Percentiles rank a stretch among this genome's conserved stretches.
Evolutionary conservation across 1,284 basidiomycete species (phyloP).

Genomic region (Austroboletus novae-zelandiae): DNA sequence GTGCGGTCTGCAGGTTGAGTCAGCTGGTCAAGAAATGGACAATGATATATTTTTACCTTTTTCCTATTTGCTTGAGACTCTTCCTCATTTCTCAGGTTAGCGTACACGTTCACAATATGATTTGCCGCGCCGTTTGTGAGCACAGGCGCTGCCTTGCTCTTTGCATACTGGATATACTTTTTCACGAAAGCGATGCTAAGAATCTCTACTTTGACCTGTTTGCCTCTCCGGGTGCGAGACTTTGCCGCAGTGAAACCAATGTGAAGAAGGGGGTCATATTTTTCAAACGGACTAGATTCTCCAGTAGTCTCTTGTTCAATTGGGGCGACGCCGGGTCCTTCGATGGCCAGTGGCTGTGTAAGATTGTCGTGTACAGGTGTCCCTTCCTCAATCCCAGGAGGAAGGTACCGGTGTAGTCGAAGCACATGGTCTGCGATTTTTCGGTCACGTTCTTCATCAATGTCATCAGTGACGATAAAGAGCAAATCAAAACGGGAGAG

Average conservation of each 20-base stretch:
- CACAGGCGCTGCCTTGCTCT: constrained; percentile 81
- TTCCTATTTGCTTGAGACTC: constrained; percentile 83
- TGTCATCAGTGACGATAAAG: constrained; percentile 98
- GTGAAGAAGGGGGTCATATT: constrained; percentile 95
- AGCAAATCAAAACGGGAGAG: constrained; percentile 99
- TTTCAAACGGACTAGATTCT: constrained; percentile 89
- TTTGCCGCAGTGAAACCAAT: constrained; percentile 68
- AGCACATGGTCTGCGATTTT: constrained; percentile 97
- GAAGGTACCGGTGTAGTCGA: constrained; percentile 95
- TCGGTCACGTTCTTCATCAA: constrained; percentile 92
- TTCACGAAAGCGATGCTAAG: constrained; percentile 95
- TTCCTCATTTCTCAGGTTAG: constrained; percentile 89
- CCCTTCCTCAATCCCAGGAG: constrained; percentile 95
- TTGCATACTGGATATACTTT: constrained; percentile 98
- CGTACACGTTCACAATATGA: constrained; percentile 92
- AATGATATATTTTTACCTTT: constrained; percentile 53
- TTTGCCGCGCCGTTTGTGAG: constrained; percentile 94
- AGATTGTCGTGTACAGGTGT: constrained; percentile 87
- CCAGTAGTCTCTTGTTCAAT: constrained; percentile 46
- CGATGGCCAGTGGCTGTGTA: constrained; percentile 83
- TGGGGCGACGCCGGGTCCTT: constrained; percentile 62
- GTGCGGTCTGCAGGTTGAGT: constrained; percentile 71
- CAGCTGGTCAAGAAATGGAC: constrained; percentile 8
- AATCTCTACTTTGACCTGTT: constrained; percentile 77
- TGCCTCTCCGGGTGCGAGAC: constrained; percentile 54